A percentile compares a stretch with the other conserved stretches of the same genome.
These are phyloP conservation scores for Panellus pusillus DNA, from an alignment of 768 basidiomycete species.

Conservation along the genomic window DNA sequence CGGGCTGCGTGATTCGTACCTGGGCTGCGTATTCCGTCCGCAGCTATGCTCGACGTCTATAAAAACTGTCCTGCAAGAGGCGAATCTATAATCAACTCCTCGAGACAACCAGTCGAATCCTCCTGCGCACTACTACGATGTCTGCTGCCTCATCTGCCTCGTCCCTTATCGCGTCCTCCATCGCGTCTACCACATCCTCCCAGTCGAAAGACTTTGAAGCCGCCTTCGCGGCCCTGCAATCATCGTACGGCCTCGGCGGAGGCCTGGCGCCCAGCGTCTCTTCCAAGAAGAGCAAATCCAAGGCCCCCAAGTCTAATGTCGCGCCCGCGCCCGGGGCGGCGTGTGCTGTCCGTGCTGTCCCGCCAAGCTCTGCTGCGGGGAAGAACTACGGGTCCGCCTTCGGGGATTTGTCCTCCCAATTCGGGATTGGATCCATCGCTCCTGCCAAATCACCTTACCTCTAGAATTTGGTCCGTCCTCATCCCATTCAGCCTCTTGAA, in stretches of 20 bases:
- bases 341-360: not conserved
- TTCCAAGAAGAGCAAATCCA: not conserved
- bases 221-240: constrained; percentile 9
- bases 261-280: not conserved
- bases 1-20: not conserved
- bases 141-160: not conserved
- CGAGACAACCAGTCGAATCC: too few species aligned
- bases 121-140: too few species aligned
- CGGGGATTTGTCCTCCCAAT: constrained; percentile 1
- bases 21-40: not conserved
- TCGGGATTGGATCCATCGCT: not conserved
- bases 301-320: not conserved
- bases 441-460: not conserved
- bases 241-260: not conserved
- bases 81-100: too few species aligned
- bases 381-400: constrained; percentile 7
- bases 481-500: too few species aligned
- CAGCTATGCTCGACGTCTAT: not conserved
- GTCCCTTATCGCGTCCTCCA: not conserved
- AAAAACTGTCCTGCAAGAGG: too few species aligned
- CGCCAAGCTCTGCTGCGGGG: not conserved
- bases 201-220: constrained; percentile 5
- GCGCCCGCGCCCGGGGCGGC: too few species aligned
- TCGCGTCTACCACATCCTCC: not conserved
- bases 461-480: not conserved